Percentiles rank a stretch among this genome's conserved stretches.
Evolutionary conservation across 2,329 filamentous ascomycete species (phyloP).

Genomic region (Ophiobolus disseminans): DNA sequence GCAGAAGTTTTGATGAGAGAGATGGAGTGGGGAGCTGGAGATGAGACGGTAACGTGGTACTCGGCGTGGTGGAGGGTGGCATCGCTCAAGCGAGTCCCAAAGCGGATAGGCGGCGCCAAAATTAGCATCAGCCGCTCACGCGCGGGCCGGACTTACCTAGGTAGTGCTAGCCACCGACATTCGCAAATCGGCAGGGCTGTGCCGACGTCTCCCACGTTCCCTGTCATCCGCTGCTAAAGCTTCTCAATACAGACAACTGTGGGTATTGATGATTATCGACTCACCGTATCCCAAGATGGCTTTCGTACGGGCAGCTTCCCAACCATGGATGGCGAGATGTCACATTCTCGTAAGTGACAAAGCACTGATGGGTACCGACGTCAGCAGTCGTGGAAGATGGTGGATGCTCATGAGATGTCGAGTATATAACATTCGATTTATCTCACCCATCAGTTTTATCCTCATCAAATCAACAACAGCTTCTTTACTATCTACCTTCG

Average conservation of each 20-base stretch:
- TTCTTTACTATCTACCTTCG: constrained; percentile 40
- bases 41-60: constrained; percentile 18
- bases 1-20: constrained; percentile 19
- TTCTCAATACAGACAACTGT: constrained; percentile 21
- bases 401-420: constrained; percentile 15
- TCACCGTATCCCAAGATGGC: constrained; percentile 40
- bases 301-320: constrained; percentile 27
- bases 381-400: constrained; percentile 34
- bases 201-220: constrained; percentile 13
- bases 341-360: constrained; percentile 34
- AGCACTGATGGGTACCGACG: constrained; percentile 30
- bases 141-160: constrained; percentile 1
- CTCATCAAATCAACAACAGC: constrained; percentile 32
- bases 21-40: constrained; percentile 16
- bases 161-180: constrained; percentile 1
- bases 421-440: constrained; percentile 37
- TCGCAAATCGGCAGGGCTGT: constrained; percentile 29
- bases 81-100: constrained; percentile 6
- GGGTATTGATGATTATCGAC: constrained; percentile 37
- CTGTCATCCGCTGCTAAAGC: constrained; percentile 20
- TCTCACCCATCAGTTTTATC: constrained; percentile 20
- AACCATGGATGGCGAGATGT: constrained; percentile 33
- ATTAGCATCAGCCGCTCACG: constrained; percentile 15
- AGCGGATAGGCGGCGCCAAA: constrained; percentile 13
- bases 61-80: neutral